Evolutionary conservation across 306 rosid genomes (phyloP), one percentile per base, ranked within the genome.

Genomic region (Hippophae tibetana): DNA sequence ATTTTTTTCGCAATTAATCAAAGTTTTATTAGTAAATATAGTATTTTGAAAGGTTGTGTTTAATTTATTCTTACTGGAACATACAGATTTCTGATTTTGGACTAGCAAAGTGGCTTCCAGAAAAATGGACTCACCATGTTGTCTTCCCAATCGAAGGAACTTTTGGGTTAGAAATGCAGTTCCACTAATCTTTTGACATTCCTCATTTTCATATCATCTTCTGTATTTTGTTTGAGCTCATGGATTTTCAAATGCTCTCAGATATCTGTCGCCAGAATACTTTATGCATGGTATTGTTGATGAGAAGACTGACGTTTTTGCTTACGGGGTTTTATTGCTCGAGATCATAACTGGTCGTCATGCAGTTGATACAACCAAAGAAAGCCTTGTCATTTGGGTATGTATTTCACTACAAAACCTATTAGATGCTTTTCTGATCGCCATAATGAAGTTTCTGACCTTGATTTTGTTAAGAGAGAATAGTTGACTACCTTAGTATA

Each of bases 111-210:
- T 93, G 99, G 99, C 94, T 93, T 18, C 99, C 99, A 0, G 83
- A 78, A 52, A 93, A 82, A 56, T 93, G 99, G 99, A 68, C 81
- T 8, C 95, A 93, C 74, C 99, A 93, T 61, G 85, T 93, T 52
- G 94, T 86, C 49, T 93, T 75, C 81, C 99, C 99, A 42, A 86
- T 93, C 50, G 99, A 93, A 75, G 99, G 99, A 68, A 93, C 99
- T 73, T 93, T 93, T 42, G 99, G 99, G 99, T 92, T 57, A 72
- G 93, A 58, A 48, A 12, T 13, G 63, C 61, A 40, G 51, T 67
- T 59, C 60, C 73, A 41, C 31, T 27, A 46, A 38, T 52, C 40
- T 52, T 31, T 61, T 62, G 4, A 0, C 8, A 46, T 38, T 66
- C 27, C 51, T 42, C 6, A 54, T 38, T 38, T 40, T 42, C 58